These are phyloP conservation scores for Dioscorea zingiberensis DNA, from an alignment of 106 monocot genomes.

Conservation along the genomic window DNA sequence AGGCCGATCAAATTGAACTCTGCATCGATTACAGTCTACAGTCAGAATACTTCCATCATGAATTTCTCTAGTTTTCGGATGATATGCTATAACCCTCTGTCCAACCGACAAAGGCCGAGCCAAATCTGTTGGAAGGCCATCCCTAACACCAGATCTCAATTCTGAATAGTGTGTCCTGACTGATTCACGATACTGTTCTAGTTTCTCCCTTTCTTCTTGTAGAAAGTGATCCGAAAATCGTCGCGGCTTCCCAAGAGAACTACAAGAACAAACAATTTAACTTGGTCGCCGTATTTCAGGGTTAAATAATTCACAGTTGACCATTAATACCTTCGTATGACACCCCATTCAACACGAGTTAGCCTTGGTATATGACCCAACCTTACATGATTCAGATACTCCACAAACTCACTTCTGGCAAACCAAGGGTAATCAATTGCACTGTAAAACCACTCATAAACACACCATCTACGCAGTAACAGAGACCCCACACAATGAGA, in stretches of 20 bases:
- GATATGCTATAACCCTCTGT: conserved; percentile 94
- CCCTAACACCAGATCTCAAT: conserved; percentile 63
- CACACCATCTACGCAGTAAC: conserved; percentile 85
- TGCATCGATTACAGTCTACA: conserved; percentile 75
- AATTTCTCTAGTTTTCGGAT: conserved; percentile 97
- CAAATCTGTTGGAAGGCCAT: conserved; percentile 88
- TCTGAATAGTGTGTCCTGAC: conserved; percentile 87
- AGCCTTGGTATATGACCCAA: conserved; percentile 94
- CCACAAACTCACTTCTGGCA: conserved; percentile 95
- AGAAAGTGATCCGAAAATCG: conserved; percentile 75
- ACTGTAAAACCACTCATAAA: conserved; percentile 99
- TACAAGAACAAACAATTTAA: conserved; percentile 9
- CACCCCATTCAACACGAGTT: conserved; percentile 97
- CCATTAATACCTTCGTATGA: conserved; percentile 70
- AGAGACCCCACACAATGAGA: conserved; percentile 62
- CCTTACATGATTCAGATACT: conserved; percentile 91
- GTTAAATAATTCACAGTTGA: neutral
- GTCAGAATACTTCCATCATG: conserved; percentile 95
- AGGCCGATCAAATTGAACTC: conserved; percentile 96
- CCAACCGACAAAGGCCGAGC: conserved; percentile 92
- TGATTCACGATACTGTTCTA: conserved; percentile 85
- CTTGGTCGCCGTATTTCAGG: neutral
- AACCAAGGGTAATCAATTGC: conserved; percentile 99
- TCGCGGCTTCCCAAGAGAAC: conserved; percentile 97
- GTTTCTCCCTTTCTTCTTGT: conserved; percentile 83